Percentiles rank a stretch among this genome's conserved stretches.
phyloP scores from a whole-genome alignment of 352 stramenopile genomes.

The Phytopythium montanum region DNA sequence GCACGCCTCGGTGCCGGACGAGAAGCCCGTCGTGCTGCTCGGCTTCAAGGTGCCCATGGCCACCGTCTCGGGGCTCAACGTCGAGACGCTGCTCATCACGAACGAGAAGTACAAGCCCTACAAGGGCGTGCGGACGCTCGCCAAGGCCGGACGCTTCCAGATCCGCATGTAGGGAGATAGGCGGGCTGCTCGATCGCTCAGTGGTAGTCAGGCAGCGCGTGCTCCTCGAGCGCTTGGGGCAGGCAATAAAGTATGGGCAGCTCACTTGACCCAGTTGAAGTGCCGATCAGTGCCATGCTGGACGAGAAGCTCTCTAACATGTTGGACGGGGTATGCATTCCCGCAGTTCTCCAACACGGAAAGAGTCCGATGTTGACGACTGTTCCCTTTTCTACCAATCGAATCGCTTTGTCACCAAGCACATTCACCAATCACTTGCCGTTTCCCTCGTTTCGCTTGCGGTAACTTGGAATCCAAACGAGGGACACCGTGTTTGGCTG shows the following conservation, averaged over 20 bases:
- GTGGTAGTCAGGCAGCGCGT: neutral
- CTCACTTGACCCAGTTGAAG: no score
- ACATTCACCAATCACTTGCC: neutral
- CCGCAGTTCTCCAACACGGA: neutral
- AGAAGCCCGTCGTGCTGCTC: conserved; percentile 93
- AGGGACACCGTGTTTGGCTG: conserved; percentile 11
- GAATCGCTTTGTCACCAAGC: neutral
- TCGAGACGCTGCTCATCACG: conserved; percentile 93
- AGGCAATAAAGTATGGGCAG: neutral
- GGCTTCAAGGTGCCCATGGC: conserved; percentile 96
- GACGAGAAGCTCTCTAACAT: no score
- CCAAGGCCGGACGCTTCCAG: conserved; percentile 94
- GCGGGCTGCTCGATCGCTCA: neutral
- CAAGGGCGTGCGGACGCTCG: conserved; percentile 97
- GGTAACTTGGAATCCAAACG: neutral
- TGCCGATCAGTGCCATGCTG: no score
- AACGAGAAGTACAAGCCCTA: conserved; percentile 98
- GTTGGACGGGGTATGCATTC: neutral
- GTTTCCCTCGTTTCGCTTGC: conserved; percentile 2
- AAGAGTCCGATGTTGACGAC: neutral
- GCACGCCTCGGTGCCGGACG: conserved; percentile 74
- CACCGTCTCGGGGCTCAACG: conserved; percentile 94
- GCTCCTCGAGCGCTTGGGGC: neutral
- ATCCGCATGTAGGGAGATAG: conserved; percentile 80
- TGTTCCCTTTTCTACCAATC: conserved; percentile 1